Base-by-base conservation (phyloP, 106 monocot species). In the Dendrobium catenatum region DNA sequence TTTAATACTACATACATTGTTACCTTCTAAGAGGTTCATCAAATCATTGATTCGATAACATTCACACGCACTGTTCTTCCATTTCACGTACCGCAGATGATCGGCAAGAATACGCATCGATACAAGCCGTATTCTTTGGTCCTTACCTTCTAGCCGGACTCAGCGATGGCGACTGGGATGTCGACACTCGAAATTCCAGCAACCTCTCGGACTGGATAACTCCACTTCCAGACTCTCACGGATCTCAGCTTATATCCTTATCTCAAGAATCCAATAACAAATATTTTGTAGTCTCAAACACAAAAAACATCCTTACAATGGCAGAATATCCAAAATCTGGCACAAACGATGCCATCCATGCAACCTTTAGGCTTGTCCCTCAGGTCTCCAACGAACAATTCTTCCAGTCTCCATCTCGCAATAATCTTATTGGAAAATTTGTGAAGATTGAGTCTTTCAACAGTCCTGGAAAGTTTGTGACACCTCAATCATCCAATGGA, bases 121-220 rank as follows among this genome's bases (percentile, higher is more conserved):
- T 99, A 27, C 85, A 95, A 70, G 92, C 91, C 55, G 78, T 95
- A 20, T 83, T 99, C 41, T 99, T 90, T 55, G 98, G 95, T 5
- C 95, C 91, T 15, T 95, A 93, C 84, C 86, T 99, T 74, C 94
- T 99, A 18, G 98, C 87, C 13, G 98, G 98, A 43, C 79, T 99
- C 44, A 87, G 88, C 9, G 80, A 43, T 1, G 88, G 87, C 17
- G 95, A 95, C 61, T 99, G 95, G 98, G 84, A 95, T 66, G 77
- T 94, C 1, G 56, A 87, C 5, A 40, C 86, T 2, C 70, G 76
- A 46, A 87, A 88, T 58, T 82, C 84, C 43, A 85, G 73, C 54
- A 84, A 85, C 49, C 78, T 93, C 20, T 82, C 89, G 16, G 90
- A 95, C 40, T 95, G 90, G 89, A 93, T 99, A 54, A 82, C 81